Evolutionary conservation across 306 rosid species (phyloP).

Genomic region (Vigna radiata): DNA sequence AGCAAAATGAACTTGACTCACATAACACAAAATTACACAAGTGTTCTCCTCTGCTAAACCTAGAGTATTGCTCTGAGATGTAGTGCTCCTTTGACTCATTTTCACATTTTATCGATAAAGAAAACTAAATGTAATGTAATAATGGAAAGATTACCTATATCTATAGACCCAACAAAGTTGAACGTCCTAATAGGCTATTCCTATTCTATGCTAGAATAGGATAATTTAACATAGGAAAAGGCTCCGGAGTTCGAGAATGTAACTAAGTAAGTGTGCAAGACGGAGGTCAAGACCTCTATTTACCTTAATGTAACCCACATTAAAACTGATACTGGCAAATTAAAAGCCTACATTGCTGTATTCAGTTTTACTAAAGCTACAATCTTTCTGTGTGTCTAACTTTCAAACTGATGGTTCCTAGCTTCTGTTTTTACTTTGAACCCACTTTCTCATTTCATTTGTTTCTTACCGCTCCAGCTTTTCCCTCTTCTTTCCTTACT

Average conservation of each 20-base stretch:
- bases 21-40: neutral
- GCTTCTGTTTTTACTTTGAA: neutral
- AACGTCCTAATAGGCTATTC: neutral
- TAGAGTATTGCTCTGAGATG: neutral
- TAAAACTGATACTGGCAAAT: neutral
- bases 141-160: neutral
- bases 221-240: neutral
- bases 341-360: neutral
- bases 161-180: neutral
- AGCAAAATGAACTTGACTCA: neutral
- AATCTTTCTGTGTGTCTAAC: neutral
- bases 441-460: slow-evolving; percentile 7
- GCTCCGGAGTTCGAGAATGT: neutral
- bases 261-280: neutral
- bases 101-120: neutral
- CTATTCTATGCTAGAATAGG: neutral
- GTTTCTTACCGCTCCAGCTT: neutral
- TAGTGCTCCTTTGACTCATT: neutral
- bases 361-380: neutral
- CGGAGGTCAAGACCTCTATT: neutral
- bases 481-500: slow-evolving; percentile 13
- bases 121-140: neutral
- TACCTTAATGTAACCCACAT: neutral
- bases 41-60: neutral
- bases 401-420: slow-evolving; percentile 15